Percentiles rank a stretch among this genome's conserved stretches.
Conservation (phyloP, 805 yeast genomes). For the Zygoascus flipseniorum region DNA sequence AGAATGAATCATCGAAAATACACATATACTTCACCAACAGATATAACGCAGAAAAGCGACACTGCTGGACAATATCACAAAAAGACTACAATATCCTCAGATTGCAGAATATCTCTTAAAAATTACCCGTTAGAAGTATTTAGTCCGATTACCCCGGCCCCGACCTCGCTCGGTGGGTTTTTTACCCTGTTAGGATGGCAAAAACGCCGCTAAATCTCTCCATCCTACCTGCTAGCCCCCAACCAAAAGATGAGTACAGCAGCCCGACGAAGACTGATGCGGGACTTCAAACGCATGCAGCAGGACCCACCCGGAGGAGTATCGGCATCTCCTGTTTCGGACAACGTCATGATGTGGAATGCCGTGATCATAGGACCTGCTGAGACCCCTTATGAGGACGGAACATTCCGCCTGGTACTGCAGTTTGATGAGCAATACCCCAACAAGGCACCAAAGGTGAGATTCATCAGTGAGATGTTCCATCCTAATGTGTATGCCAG, state of each 20-base stretch:
- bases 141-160: too few relatives aligned
- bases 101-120: too few relatives aligned
- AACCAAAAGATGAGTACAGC: constrained; percentile 74
- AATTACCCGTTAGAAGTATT: too few relatives aligned
- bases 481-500: constrained; percentile 96
- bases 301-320: constrained; percentile 98
- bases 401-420: constrained; percentile 78
- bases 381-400: constrained; percentile 97
- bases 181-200: not conserved
- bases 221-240: not conserved
- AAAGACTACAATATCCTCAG: too few relatives aligned
- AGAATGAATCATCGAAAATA: too few relatives aligned
- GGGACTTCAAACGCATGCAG: constrained; percentile 97
- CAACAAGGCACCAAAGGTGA: constrained; percentile 90
- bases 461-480: constrained; percentile 89
- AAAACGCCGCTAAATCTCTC: not conserved
- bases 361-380: constrained; percentile 97
- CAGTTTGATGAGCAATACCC: constrained; percentile 97
- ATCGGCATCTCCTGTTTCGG: constrained; percentile 93
- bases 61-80: too few relatives aligned
- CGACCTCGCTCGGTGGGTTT: not conserved
- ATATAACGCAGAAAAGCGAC: too few relatives aligned
- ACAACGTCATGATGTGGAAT: constrained; percentile 95
- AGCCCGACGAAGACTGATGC: constrained; percentile 97
- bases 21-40: too few relatives aligned